A percentile compares a stretch with the other conserved stretches of the same genome.
Evolutionary conservation across 345 rosid species (phyloP).

Genomic region (Syzygium aromaticum): DNA sequence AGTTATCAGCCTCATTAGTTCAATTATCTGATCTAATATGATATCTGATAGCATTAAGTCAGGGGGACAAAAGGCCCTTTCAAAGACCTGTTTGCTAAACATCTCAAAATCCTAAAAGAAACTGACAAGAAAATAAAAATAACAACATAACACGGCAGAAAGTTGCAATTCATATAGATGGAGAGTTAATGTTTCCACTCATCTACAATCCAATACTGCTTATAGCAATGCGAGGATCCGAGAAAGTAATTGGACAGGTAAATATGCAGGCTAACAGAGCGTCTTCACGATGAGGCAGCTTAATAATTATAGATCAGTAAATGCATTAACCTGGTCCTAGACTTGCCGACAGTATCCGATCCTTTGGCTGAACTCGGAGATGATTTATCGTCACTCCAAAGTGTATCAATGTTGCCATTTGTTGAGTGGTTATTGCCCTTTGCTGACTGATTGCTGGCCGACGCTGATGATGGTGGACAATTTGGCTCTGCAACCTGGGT

Average conservation of each 20-base stretch:
- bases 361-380: constrained; percentile 49
- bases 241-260: neutral
- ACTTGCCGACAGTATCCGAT: constrained; percentile 30
- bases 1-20: neutral
- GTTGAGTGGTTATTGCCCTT: constrained; percentile 7
- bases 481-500: constrained; percentile 3
- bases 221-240: neutral
- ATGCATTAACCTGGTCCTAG: constrained; percentile 55
- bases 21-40: neutral
- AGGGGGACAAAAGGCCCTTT: neutral
- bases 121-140: neutral
- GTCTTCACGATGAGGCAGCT: neutral
- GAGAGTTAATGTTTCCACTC: neutral
- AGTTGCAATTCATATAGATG: neutral
- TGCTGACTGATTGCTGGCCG: constrained; percentile 12
- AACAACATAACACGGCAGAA: neutral
- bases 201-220: neutral
- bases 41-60: neutral
- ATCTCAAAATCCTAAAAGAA: neutral
- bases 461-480: constrained; percentile 2
- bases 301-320: constrained; percentile 2
- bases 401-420: constrained; percentile 26
- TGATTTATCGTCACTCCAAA: constrained; percentile 55
- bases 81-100: neutral
- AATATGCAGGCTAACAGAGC: neutral